Evolutionary conservation across 352 stramenopile species (phyloP).

Genomic region (Globisporangium nodosum): DNA sequence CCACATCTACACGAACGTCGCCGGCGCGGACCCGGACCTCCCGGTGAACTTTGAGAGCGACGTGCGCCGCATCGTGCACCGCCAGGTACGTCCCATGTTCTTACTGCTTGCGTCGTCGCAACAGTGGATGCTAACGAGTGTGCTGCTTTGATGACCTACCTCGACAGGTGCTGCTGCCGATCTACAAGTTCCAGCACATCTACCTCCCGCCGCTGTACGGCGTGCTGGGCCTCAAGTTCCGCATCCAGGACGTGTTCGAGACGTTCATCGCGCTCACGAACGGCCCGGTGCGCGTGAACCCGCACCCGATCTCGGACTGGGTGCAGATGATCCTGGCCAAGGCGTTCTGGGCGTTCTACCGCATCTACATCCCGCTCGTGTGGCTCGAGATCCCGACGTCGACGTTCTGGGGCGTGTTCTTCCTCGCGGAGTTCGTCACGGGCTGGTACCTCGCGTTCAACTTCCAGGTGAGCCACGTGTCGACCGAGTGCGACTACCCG

Average conservation of each 20-base stretch:
- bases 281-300: slow-evolving; percentile 90
- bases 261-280: slow-evolving; percentile 85
- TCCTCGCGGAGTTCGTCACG: slow-evolving; percentile 86
- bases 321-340: slow-evolving; percentile 83
- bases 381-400: slow-evolving; percentile 53
- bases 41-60: slow-evolving; percentile 85
- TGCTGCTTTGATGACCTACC: background rate
- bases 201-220: slow-evolving; percentile 93
- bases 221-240: slow-evolving; percentile 92
- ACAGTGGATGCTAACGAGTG: background rate
- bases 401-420: slow-evolving; percentile 77
- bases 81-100: slow-evolving; percentile 30
- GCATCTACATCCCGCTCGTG: slow-evolving; percentile 84
- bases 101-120: too few species aligned
- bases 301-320: slow-evolving; percentile 73
- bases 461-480: slow-evolving; percentile 91
- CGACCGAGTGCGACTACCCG: slow-evolving; percentile 88
- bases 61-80: slow-evolving; percentile 83
- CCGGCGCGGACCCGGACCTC: slow-evolving; percentile 91
- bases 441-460: slow-evolving; percentile 93
- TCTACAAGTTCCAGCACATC: slow-evolving; percentile 92
- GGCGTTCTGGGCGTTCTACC: slow-evolving; percentile 87
- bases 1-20: slow-evolving; percentile 95
- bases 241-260: slow-evolving; percentile 89
- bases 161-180: slow-evolving; percentile 45